Evolutionary conservation across 2,329 filamentous ascomycete genomes (phyloP), one percentile per base, ranked within the genome.

Genomic region (Trichoderma pleuroti): DNA sequence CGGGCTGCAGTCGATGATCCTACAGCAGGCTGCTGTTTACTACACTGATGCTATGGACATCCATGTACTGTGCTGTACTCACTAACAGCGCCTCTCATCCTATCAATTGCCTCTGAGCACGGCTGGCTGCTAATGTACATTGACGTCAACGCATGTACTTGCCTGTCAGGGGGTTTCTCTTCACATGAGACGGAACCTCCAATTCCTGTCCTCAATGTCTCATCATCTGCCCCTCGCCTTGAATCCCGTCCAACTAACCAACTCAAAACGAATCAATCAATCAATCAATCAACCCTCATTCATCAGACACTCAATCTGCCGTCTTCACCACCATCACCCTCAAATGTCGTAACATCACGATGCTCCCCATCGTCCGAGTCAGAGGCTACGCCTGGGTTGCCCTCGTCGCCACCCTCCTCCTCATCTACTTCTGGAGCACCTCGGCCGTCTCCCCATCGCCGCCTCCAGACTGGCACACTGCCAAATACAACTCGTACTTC

Each of bases 401-500:
- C 9, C 34, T 71, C n/a, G 9, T 70, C 21, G 36, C 67, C 4
- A 65, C 68, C 34, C 21, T 71, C 18, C 28, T 26, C 10, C 65
- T 71, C 16, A 7, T 71, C 30, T 72, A 70, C 30, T 18, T 70
- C 12, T 72, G 71, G 70, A 68, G 30, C 28, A 9, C 39, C 54
- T 28, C 49, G 2, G 4, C 7, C 32, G 16, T 46, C 49, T 16
- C 30, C 8, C 11, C n/a, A n/a, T 18, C 49, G 3, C 21, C 57
- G 7, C 26, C 21, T 7, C 28, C 59, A 9, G 24, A 30, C 12
- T 77, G 75, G 74, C 73, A 72, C 63, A 72, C 73, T 46, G 72
- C 73, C 39, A 66, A 74, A 62, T 76, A 78, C 70, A 75, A 74
- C 34, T 71, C 59, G 18, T 79, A 78, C 52, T 73, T 76, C 59